A percentile compares a stretch with the other conserved stretches of the same genome.
Conservation (phyloP, 139 green algal genomes). For the Gonium pectorale region DNA sequence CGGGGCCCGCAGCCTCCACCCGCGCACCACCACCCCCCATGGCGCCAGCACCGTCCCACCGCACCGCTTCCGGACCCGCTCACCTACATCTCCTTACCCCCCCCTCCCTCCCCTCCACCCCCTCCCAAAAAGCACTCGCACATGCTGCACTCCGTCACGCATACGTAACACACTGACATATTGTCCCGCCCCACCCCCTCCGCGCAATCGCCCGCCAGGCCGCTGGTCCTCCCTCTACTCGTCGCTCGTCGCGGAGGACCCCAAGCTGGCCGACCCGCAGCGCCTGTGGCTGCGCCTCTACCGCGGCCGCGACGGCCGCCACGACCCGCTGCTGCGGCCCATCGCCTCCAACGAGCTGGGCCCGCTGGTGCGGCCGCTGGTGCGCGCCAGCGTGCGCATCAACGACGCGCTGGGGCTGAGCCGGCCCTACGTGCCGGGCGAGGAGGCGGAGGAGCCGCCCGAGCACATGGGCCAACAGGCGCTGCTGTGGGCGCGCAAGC, state of each 20-base stretch:
- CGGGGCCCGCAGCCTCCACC: too few species aligned
- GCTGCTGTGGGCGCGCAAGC: constrained; percentile 16
- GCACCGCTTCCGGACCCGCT: too few species aligned
- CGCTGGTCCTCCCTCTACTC: constrained; percentile 8
- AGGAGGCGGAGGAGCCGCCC: constrained; percentile 56
- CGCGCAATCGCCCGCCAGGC: neutral
- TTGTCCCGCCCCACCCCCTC: neutral
- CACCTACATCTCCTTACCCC: too few species aligned
- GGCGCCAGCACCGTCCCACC: too few species aligned
- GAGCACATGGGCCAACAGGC: constrained; percentile 61
- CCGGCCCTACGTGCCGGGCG: constrained; percentile 24
- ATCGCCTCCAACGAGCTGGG: constrained; percentile 81
- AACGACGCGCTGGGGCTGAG: constrained; percentile 73
- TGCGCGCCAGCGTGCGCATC: constrained; percentile 56
- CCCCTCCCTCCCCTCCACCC: too few species aligned
- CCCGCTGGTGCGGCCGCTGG: constrained; percentile 77
- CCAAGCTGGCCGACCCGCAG: constrained; percentile 7
- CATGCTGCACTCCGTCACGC: too few species aligned
- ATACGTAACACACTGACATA: too few species aligned
- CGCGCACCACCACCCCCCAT: too few species aligned
- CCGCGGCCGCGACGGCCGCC: constrained; percentile 23
- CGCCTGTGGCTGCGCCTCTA: constrained; percentile 10
- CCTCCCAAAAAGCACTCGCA: too few species aligned
- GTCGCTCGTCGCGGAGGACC: neutral
- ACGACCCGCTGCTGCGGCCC: constrained; percentile 80